Percentiles rank a stretch among this genome's conserved stretches.
Conservation (phyloP, 2,329 filamentous ascomycete genomes). For the Ascochyta clinopodiicola region DNA sequence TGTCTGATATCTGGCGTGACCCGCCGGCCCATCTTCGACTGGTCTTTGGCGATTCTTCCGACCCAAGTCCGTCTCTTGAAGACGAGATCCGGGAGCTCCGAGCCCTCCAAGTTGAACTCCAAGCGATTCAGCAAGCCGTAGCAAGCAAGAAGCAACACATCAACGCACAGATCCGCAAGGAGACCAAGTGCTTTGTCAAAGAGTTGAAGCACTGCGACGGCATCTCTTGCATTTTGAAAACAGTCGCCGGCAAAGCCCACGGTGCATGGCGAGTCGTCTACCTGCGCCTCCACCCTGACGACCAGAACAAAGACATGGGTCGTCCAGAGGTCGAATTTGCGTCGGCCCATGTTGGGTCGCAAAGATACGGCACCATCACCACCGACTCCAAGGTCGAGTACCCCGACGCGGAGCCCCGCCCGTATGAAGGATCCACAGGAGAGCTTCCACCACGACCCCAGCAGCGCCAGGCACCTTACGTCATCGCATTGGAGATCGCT, state of each 20-base stretch:
- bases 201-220: conserved; percentile 53
- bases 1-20: conserved; percentile 46
- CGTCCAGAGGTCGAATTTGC: conserved; percentile 27
- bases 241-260: conserved; percentile 46
- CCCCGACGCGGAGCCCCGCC: conserved; percentile 13
- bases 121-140: conserved; percentile 47
- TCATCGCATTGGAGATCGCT: conserved; percentile 54
- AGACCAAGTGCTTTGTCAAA: conserved; percentile 44
- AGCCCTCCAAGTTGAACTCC: conserved; percentile 48
- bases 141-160: conserved; percentile 46
- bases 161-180: conserved; percentile 37
- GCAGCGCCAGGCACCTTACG: conserved; percentile 37
- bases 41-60: conserved; percentile 20
- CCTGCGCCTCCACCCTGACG: conserved; percentile 36
- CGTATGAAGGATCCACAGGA: conserved; percentile 19
- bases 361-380: conserved; percentile 25
- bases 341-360: conserved; percentile 26
- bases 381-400: conserved; percentile 16
- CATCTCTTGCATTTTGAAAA: conserved; percentile 52
- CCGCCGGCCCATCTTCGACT: conserved; percentile 46
- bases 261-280: conserved; percentile 42
- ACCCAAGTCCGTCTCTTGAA: conserved; percentile 37
- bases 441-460: conserved; percentile 31
- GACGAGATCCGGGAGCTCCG: conserved; percentile 52
- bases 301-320: conserved; percentile 34